Base-by-base conservation (phyloP, 441 rosid species). In the Euphorbia corollata region DNA sequence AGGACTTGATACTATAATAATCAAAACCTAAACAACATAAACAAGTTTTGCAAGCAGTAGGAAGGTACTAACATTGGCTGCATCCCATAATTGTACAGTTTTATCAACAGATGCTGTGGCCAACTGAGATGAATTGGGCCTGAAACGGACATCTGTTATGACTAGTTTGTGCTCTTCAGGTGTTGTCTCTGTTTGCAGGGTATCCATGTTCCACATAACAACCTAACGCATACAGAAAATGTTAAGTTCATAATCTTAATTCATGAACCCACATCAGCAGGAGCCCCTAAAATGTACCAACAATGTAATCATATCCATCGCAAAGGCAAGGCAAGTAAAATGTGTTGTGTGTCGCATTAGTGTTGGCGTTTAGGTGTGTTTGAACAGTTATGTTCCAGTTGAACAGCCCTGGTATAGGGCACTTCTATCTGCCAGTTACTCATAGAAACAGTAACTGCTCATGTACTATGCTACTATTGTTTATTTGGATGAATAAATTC, bases 191-290 rank as follows among this genome's bases (percentile, higher is more conserved):
- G 86, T 85, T 67, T 78, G 80, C 68, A 81, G 75, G 15, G 80
- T 86, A 67, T 86, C 87, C 92, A 86, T 89, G 81, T 85, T 86
- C 90, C 92, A 89, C 4, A 86, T 70, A 48, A 83, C 74, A 70
- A 88, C 87, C 91, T 88, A 57, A 67, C 68, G 39, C 69, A 68
- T 24, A 54, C 13, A 58, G 63, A 64, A 30, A 20, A 55, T 50
- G 22, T 34, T 59, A 69, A 68, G 13, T 24, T 63, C 30, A 65
- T 38, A 9, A 59, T 60, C 43, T 71, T n/a, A 20, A 54, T 51
- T 54, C 19, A 54, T 20, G 30, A 54, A 20, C 58, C 56, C 58
- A 54, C 58, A 54, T 54, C 27, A 54, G 5, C 11, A 20, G 58
- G 30, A 54, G 58, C 58, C 58, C 4, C 1, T 2, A 55, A 27